Conservation (phyloP, 345 rosid genomes). For the Eucalyptus dawsonii region DNA sequence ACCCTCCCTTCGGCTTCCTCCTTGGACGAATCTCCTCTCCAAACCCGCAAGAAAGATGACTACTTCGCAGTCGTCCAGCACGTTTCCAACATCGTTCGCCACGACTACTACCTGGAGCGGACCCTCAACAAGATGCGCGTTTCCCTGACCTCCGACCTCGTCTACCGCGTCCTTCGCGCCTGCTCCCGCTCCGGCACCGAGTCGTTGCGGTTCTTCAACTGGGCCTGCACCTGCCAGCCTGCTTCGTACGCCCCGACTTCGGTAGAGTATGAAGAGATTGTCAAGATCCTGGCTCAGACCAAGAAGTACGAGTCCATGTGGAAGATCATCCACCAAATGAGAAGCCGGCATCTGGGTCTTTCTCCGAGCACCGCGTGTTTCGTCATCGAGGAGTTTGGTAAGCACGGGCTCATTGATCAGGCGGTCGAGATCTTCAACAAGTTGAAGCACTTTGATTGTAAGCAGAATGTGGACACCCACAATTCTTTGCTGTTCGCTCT, state of each 20-base stretch:
- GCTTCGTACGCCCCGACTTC: conserved; percentile 56
- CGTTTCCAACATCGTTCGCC: conserved; percentile 67
- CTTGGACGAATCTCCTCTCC: not conserved
- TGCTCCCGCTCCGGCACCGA: conserved; percentile 50
- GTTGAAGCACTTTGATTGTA: conserved; percentile 33
- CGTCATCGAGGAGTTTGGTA: conserved; percentile 71
- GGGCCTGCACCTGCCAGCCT: conserved; percentile 42
- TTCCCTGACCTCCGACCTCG: conserved; percentile 60
- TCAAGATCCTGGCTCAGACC: conserved; percentile 43
- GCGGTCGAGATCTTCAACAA: conserved; percentile 82
- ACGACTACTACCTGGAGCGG: conserved; percentile 73
- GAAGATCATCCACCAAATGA: conserved; percentile 67
- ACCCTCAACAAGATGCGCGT: conserved; percentile 46
- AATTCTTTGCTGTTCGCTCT: conserved; percentile 71
- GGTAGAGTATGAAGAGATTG: conserved; percentile 56
- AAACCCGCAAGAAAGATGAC: conserved; percentile 32
- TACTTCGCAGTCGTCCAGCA: conserved; percentile 76
- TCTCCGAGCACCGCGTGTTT: conserved; percentile 51
- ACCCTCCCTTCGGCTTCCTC: not conserved
- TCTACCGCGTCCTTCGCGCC: conserved; percentile 75
- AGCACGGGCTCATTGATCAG: conserved; percentile 59
- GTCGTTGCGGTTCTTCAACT: conserved; percentile 80
- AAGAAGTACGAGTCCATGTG: conserved; percentile 73
- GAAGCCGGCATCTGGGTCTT: conserved; percentile 26
- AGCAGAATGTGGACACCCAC: conserved; percentile 33